phyloP scores from a whole-genome alignment of 208 protist species.

The Leishmania lainsoni region DNA sequence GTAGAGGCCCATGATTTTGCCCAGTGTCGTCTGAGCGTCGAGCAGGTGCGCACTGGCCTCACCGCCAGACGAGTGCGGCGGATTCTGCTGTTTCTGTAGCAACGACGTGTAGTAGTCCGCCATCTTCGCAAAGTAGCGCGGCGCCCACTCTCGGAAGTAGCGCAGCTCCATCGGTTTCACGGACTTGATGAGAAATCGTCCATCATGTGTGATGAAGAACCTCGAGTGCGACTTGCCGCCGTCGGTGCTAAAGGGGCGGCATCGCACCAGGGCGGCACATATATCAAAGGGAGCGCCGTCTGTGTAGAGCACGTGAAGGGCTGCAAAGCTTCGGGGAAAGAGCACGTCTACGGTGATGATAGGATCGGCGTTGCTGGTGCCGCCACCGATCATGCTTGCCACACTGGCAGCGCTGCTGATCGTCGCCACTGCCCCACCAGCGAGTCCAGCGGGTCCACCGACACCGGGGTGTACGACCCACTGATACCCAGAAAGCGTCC shows the following conservation, averaged over 20 bases:
- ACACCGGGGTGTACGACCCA: slow-evolving; percentile 6
- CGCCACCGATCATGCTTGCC: not conserved
- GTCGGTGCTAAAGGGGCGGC: slow-evolving; percentile 43
- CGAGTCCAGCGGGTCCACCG: not conserved
- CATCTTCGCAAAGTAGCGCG: slow-evolving; percentile 72
- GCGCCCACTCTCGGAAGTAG: slow-evolving; percentile 60
- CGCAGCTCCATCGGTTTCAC: slow-evolving; percentile 73
- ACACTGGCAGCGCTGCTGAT: not conserved
- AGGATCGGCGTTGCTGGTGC: slow-evolving; percentile 1
- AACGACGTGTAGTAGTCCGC: slow-evolving; percentile 21
- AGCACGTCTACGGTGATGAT: slow-evolving; percentile 61
- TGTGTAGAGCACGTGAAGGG: slow-evolving; percentile 57
- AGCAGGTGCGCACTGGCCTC: slow-evolving; percentile 1
- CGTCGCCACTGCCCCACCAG: slow-evolving; percentile 1
- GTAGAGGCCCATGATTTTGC: slow-evolving; percentile 37
- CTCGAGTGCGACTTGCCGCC: slow-evolving; percentile 74
- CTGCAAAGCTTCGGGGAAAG: slow-evolving; percentile 58
- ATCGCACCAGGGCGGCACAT: slow-evolving; percentile 54
- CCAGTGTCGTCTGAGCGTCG: slow-evolving; percentile 18
- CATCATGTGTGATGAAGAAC: slow-evolving; percentile 75
- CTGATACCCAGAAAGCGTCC: slow-evolving; percentile 24
- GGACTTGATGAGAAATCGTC: slow-evolving; percentile 70
- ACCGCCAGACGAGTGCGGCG: not conserved
- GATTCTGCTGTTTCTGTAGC: slow-evolving; percentile 3
- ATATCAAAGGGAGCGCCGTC: slow-evolving; percentile 42